Conservation (phyloP, 2,329 filamentous ascomycete genomes). For the Pseudocercospora fijiensis region DNA sequence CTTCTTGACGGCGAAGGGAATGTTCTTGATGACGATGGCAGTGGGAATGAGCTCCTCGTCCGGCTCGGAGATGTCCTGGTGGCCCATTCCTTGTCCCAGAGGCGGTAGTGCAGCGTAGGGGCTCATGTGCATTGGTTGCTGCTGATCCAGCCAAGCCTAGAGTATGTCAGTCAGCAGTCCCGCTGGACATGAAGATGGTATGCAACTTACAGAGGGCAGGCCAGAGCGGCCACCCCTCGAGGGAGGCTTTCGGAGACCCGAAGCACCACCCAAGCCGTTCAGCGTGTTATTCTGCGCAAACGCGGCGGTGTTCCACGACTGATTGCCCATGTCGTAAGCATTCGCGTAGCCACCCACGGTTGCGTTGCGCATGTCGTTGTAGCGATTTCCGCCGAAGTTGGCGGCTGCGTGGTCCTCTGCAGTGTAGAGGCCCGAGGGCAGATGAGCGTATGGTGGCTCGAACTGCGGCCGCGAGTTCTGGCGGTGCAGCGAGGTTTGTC, state of each 20-base stretch:
- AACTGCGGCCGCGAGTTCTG: constrained; percentile 71
- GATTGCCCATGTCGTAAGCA: constrained; percentile 68
- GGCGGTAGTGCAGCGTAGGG: constrained; percentile 46
- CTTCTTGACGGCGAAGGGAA: constrained; percentile 96
- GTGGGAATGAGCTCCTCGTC: constrained; percentile 93
- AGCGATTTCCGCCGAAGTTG: constrained; percentile 53
- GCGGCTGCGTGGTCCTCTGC: constrained; percentile 60
- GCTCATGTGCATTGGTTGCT: constrained; percentile 46
- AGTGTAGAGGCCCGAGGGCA: constrained; percentile 67
- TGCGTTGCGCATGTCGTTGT: constrained; percentile 60
- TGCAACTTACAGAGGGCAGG: constrained; percentile 68
- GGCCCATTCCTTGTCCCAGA: constrained; percentile 40
- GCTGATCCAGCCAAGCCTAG: constrained; percentile 64
- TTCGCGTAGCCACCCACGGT: constrained; percentile 61
- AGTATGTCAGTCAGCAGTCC: constrained; percentile 24
- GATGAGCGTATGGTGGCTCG: constrained; percentile 66
- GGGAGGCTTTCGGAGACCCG: constrained; percentile 49
- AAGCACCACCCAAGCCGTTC: constrained; percentile 33
- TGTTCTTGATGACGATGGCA: constrained; percentile 99
- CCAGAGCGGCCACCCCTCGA: constrained; percentile 58
- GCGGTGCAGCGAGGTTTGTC: constrained; percentile 63
- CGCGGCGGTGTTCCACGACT: constrained; percentile 76
- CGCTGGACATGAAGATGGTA: not conserved
- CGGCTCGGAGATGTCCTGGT: constrained; percentile 52
- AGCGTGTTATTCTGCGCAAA: constrained; percentile 67